phyloP scores from a whole-genome alignment of 2,329 filamentous ascomycete species.

The Cucurbitaria berberidis region DNA sequence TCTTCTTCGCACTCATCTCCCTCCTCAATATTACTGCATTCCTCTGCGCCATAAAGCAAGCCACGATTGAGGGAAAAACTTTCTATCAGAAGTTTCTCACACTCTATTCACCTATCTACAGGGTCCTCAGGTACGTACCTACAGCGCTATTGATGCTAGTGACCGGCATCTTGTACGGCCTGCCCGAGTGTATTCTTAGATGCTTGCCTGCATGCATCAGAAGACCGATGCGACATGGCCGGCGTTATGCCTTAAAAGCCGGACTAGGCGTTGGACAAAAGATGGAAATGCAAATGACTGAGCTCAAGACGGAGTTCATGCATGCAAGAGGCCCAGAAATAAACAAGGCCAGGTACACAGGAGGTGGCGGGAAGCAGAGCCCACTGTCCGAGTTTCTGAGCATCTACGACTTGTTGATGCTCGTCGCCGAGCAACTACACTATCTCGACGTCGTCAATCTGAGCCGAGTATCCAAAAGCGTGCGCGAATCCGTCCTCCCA shows the following conservation, averaged over 20 bases:
- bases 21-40: slow-evolving; percentile 16
- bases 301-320: slow-evolving; percentile 6
- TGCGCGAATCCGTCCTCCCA: slow-evolving; percentile 32
- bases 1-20: slow-evolving; percentile 19
- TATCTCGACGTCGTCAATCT: slow-evolving; percentile 34
- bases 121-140: neutral
- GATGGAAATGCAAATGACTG: slow-evolving; percentile 14
- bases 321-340: neutral
- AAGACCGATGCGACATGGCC: slow-evolving; percentile 19
- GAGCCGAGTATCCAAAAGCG: slow-evolving; percentile 30
- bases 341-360: slow-evolving; percentile 4
- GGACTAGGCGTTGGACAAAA: slow-evolving; percentile 16
- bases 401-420: slow-evolving; percentile 40
- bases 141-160: slow-evolving; percentile 2
- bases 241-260: slow-evolving; percentile 24
- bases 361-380: slow-evolving; percentile 4
- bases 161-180: slow-evolving; percentile 2
- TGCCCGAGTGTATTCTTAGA: slow-evolving; percentile 22
- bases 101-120: neutral
- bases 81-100: neutral
- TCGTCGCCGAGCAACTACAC: slow-evolving; percentile 33
- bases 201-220: slow-evolving; percentile 25
- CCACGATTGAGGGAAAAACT: slow-evolving; percentile 1
- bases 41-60: neutral
- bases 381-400: slow-evolving; percentile 33